A percentile compares a stretch with the other conserved stretches of the same genome.
Conservation (phyloP, 176 grass and related monocot species). For the Metroxylon sagu region DNA sequence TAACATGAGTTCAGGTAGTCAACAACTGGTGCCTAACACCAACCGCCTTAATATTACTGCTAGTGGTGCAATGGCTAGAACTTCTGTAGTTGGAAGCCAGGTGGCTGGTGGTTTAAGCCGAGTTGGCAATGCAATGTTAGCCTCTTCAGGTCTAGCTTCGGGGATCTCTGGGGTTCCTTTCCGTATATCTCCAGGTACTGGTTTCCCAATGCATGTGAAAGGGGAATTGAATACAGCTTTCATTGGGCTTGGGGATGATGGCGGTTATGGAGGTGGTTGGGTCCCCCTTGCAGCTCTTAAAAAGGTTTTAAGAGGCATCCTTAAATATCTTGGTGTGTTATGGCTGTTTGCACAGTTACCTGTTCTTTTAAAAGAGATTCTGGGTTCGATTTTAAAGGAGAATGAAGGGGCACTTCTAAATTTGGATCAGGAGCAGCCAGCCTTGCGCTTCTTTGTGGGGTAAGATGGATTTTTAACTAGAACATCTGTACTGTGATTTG, state of each 20-base stretch:
- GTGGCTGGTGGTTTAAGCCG: conserved; percentile 63
- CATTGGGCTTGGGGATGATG: conserved; percentile 99
- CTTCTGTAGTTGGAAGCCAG: conserved; percentile 60
- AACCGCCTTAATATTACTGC: conserved; percentile 42
- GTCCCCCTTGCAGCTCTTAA: conserved; percentile 95
- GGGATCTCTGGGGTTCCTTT: conserved; percentile 70
- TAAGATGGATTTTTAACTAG: conserved; percentile 30
- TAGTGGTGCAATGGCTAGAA: conserved; percentile 44
- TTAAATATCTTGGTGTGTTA: conserved; percentile 98
- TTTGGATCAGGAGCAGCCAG: conserved; percentile 99
- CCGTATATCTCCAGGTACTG: conserved; percentile 61
- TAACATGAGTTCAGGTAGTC: conserved; percentile 32
- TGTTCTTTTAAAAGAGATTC: conserved; percentile 94
- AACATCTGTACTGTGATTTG: no score
- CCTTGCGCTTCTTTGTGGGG: conserved; percentile 97
- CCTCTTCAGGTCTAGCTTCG: conserved; percentile 61
- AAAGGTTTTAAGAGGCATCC: conserved; percentile 92
- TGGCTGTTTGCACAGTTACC: conserved; percentile 99
- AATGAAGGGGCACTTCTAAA: conserved; percentile 97
- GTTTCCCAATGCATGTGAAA: conserved; percentile 86
- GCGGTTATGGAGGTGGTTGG: conserved; percentile 98
- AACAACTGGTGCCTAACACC: conserved; percentile 31
- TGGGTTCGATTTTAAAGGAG: conserved; percentile 97
- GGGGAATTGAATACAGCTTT: conserved; percentile 97
- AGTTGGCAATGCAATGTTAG: conserved; percentile 61